A percentile compares a stretch with the other conserved stretches of the same genome.
Conservation (phyloP, 352 stramenopile genomes). For the Phytophthora multivora region DNA sequence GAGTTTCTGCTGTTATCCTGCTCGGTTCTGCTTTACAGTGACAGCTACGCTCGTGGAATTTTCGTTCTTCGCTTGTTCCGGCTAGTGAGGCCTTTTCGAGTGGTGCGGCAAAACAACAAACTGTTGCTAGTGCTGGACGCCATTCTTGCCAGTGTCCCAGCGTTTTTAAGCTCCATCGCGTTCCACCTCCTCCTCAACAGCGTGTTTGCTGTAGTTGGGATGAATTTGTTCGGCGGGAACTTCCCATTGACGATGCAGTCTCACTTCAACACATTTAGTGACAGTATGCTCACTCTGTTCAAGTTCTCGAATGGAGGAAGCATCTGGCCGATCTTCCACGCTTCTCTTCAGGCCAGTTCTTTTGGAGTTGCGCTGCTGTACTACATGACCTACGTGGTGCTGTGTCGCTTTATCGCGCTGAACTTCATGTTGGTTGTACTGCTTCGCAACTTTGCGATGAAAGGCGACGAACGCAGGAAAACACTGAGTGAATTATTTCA, state of each 20-base stretch:
- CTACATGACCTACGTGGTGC: constrained; percentile 77
- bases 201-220: constrained; percentile 83
- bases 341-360: constrained; percentile 62
- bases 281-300: constrained; percentile 85
- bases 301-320: constrained; percentile 85
- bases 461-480: constrained; percentile 79
- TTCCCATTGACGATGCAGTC: constrained; percentile 73
- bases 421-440: constrained; percentile 90
- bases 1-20: constrained; percentile 67
- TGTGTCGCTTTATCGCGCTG: constrained; percentile 70
- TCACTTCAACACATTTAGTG: constrained; percentile 86
- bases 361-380: constrained; percentile 65
- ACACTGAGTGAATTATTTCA: constrained; percentile 77
- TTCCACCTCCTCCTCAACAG: constrained; percentile 75
- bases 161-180: constrained; percentile 63
- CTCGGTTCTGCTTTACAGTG: constrained; percentile 64
- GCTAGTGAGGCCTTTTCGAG: constrained; percentile 74
- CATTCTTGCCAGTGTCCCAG: constrained; percentile 65
- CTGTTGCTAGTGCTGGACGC: constrained; percentile 75
- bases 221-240: constrained; percentile 82
- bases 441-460: constrained; percentile 85
- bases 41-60: constrained; percentile 70
- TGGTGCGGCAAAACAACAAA: constrained; percentile 78
- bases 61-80: constrained; percentile 86
- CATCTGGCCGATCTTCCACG: constrained; percentile 83